These are phyloP conservation scores for Cerrena zonata DNA, from an alignment of 1,284 basidiomycete species.

Conservation along the genomic window DNA sequence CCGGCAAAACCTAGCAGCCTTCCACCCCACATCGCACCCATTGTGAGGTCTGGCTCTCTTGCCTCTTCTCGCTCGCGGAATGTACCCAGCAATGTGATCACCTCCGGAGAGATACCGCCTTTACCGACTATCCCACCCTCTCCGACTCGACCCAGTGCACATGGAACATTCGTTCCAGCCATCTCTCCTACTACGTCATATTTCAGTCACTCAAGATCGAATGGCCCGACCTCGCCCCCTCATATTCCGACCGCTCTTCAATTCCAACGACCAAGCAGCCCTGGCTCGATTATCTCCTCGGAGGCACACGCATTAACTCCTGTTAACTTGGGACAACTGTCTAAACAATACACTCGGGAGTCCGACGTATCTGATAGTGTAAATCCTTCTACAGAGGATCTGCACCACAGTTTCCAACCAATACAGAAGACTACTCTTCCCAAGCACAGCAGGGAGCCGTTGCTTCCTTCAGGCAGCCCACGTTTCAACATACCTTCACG, in stretches of 20 bases:
- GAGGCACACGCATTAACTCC: constrained; percentile 23
- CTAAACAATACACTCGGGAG: constrained; percentile 21
- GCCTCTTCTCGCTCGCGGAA: constrained; percentile 20
- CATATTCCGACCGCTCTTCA: constrained; percentile 11
- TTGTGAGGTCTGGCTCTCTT: constrained; percentile 22
- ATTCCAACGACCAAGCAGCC: constrained; percentile 32
- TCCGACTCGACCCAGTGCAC: constrained; percentile 21
- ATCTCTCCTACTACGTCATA: constrained; percentile 70
- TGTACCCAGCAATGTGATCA: constrained; percentile 10
- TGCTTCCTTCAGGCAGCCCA: constrained; percentile 45
- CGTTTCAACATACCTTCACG: constrained; percentile 19
- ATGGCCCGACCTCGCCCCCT: constrained; percentile 30
- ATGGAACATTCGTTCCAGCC: constrained; percentile 60
- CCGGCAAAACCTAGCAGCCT: constrained; percentile 9
- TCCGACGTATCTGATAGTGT: constrained; percentile 29
- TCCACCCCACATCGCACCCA: constrained; percentile 14
- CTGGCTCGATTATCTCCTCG: constrained; percentile 25
- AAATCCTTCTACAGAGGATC: constrained; percentile 27
- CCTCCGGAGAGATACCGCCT: constrained; percentile 17
- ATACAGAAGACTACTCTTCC: constrained; percentile 27
- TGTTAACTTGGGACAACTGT: constrained; percentile 25
- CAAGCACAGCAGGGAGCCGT: constrained; percentile 63
- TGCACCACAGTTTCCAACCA: constrained; percentile 18
- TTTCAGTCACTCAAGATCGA: constrained; percentile 62
- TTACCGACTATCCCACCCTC: constrained; percentile 22